A percentile compares a stretch with the other conserved stretches of the same genome.
Evolutionary conservation across 1,284 basidiomycete species (phyloP).

Genomic region (Cerioporus squamosus): DNA sequence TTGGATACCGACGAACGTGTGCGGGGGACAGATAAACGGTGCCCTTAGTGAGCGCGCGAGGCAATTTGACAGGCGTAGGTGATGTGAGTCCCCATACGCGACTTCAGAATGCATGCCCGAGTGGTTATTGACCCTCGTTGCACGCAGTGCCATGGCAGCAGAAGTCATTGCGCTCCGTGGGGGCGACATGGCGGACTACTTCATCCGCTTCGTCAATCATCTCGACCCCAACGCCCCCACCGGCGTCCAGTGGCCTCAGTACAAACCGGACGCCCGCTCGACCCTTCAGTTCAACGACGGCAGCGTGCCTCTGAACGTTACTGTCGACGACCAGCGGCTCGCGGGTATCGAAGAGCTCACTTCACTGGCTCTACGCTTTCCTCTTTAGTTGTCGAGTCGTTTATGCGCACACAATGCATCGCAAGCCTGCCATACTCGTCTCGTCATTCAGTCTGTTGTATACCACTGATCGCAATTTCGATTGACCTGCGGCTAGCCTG

Average conservation of each 20-base stretch:
- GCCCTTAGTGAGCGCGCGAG: constrained; percentile 44
- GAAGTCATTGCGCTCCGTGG: constrained; percentile 23
- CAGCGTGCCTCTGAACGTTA: constrained; percentile 25
- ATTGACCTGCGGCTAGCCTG: no score
- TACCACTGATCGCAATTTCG: no score
- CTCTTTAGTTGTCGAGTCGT: neutral
- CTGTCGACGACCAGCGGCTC: constrained; percentile 34
- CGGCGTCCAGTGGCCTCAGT: constrained; percentile 23
- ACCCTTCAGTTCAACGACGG: constrained; percentile 29
- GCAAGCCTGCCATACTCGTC: no score
- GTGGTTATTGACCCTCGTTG: no score
- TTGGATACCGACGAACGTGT: neutral
- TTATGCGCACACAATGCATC: no score
- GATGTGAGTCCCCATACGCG: neutral
- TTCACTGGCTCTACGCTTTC: constrained; percentile 27
- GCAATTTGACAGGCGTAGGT: constrained; percentile 48
- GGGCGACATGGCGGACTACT: constrained; percentile 26
- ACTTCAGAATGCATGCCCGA: no score
- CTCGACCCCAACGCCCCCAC: constrained; percentile 29
- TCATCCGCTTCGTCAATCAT: constrained; percentile 30
- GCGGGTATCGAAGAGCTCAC: constrained; percentile 43
- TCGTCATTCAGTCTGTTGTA: no score
- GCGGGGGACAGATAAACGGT: no score
- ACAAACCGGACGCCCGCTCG: constrained; percentile 12
- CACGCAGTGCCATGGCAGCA: constrained; percentile 20